Conservation (phyloP, 75 land plant species). For the Pseudotsuga menziesii region DNA sequence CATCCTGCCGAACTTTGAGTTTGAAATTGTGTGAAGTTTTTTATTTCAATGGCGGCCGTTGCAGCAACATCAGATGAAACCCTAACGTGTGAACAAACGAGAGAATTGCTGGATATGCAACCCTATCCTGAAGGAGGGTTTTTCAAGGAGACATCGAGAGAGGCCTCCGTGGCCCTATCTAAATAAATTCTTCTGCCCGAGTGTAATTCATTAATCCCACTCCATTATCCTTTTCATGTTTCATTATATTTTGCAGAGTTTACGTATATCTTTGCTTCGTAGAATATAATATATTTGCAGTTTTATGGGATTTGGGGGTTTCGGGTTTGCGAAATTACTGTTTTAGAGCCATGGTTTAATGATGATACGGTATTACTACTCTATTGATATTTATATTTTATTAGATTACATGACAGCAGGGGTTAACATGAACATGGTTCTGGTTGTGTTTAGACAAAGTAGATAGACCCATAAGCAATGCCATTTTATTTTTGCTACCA, state of each 20-base stretch:
- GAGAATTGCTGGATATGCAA: conserved; percentile 45
- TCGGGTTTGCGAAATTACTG: background rate
- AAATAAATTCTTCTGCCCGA: conserved; percentile 55
- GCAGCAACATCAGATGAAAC: too few relatives aligned
- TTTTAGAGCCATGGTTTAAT: background rate
- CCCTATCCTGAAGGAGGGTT: conserved; percentile 92
- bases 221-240: too few relatives aligned
- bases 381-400: background rate
- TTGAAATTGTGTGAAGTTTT: too few relatives aligned
- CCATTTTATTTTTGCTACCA: conserved; percentile 79
- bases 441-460: conserved; percentile 57
- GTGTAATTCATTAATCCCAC: conserved; percentile 27
- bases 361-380: background rate
- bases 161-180: conserved; percentile 54
- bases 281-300: background rate
- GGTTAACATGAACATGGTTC: background rate
- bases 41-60: too few relatives aligned
- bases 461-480: conserved; percentile 77
- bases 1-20: too few relatives aligned
- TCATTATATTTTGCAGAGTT: background rate
- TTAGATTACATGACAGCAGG: background rate
- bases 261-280: background rate
- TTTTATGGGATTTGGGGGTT: background rate
- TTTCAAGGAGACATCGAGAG: conserved; percentile 78
- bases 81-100: background rate